Base-by-base conservation (phyloP, 73 alveolate species). In the Tetrahymena thermophila region DNA sequence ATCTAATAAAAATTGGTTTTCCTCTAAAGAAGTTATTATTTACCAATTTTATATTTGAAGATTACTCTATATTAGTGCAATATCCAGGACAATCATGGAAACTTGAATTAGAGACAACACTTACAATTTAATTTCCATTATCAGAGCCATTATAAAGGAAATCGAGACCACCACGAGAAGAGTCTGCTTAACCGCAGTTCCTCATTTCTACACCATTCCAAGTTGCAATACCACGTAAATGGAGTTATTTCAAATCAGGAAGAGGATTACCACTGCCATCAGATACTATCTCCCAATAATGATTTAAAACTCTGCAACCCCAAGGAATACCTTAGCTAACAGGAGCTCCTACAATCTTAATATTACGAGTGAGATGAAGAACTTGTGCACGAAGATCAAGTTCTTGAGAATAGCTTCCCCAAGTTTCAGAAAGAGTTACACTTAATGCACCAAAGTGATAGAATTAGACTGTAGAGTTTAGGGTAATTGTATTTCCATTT, bases 21-120 rank as follows among this genome's bases (percentile, higher is more conserved):
- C 96, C 96, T 85, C 85, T 95, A 40, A 28, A 95, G 93, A 95
- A 95, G n/a, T 85, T 93, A 95, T 84, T 95, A 14, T 95, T 93
- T 21, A 43, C 1, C 4, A 57, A 28, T 17, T 43, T 85, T 17
- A 95, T 57, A 34, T 95, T 28, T 42, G 93, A 93, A 40, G 96
- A 95, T 43, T 95, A 38, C 11, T 42, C 71, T 8, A 85, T 93
- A 38, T 85, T 44, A 34, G 93, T 16, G 19, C 93, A 89, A n/a
- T 85, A 85, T 14, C 96, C 95, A 85, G 93, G 84, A 34, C 94
- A 58, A 42, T 89, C 84, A 23, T 95, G 95, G 94, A 95, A 44
- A 38, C 95, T 50, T 16, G 94, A 95, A 28, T 93, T 94, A 44
- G 56, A 35, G 31, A 95, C 43, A 23, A 28, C 93, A 95, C 96